Base-by-base conservation (phyloP, 2,329 filamentous ascomycete genomes). In the Sordariomycetes sp. region DNA sequence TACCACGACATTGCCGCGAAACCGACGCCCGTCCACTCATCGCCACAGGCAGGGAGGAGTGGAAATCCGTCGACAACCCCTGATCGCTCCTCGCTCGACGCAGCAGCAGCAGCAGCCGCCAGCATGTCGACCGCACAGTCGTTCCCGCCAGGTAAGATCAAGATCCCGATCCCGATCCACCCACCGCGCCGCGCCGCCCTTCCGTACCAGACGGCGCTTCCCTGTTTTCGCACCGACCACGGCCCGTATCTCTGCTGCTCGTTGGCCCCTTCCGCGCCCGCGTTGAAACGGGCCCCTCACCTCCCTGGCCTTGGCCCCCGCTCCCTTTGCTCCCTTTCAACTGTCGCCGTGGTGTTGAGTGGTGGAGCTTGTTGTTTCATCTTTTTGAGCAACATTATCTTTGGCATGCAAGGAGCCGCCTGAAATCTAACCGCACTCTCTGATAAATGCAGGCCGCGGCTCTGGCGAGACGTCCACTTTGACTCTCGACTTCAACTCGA, bases 401-500 rank as follows among this genome's bases (percentile, higher is more conserved):
- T 71, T 69, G 64, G 65, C 65, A 68, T 72, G 72, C 69, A 71
- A 63, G 62, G 64, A 64, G 60, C 70, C 68, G 66, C 65, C 59
- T 65, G 60, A 64, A 63, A 56, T 59, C 60, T 58, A 60, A 55
- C 55, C 55, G 54, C 52, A 55, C 57, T 60, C 53, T 36, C 55
- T 56, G 32, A 53, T 60, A 56, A 53, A 58, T 57, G 58, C 58
- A 54, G 58, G 61, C 66, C 68, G 68, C 74, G 72, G 70, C 64
- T 24, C 45, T 34, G 39, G 39, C 22, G 54, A 70, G 20, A 22
- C 22, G 70, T 56, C 63, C 64, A 77, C 76, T 63, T 74, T 86
- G 67, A 74, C 79, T 57, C 73, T 86, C 68, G 86, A 84, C 70
- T 80, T 90, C 66, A 84, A 85, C 69, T 90, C 87, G 69, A 90